Evolutionary conservation across 2,329 filamentous ascomycete genomes (phyloP).

Genomic region (Cladophialophora immunda): DNA sequence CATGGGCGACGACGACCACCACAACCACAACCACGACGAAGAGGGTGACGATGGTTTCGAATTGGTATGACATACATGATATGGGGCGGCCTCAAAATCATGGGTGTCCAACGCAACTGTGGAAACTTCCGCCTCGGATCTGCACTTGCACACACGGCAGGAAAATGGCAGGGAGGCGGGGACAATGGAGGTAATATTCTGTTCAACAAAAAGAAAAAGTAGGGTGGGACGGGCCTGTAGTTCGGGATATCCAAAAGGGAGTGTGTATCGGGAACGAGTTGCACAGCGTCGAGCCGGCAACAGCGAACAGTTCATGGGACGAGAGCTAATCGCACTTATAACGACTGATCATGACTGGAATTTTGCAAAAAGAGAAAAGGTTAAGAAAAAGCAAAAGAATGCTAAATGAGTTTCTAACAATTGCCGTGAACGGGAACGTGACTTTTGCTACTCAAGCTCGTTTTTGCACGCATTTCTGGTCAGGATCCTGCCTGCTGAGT

Average conservation of each 20-base stretch:
- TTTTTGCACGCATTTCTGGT: constrained; percentile 17
- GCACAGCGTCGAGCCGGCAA: background rate
- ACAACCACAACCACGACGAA: constrained; percentile 28
- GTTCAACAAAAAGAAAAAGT: too few species aligned
- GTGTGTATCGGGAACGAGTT: too few species aligned
- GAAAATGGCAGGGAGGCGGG: too few species aligned
- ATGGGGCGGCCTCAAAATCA: too few species aligned
- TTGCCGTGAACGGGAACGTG: background rate
- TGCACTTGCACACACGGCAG: too few species aligned
- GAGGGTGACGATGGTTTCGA: constrained; percentile 19
- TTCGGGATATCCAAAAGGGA: too few species aligned
- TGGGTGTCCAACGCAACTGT: too few species aligned
- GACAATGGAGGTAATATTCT: too few species aligned
- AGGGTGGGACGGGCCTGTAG: too few species aligned
- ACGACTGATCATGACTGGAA: background rate
- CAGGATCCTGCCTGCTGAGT: constrained; percentile 7
- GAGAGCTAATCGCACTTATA: background rate
- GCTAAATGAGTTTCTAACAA: background rate
- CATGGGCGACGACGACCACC: background rate
- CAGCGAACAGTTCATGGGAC: background rate
- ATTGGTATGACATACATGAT: constrained; percentile 1
- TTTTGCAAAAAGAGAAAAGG: background rate
- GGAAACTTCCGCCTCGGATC: too few species aligned
- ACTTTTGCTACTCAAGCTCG: background rate
- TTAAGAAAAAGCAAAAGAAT: background rate